phyloP scores from a whole-genome alignment of 768 basidiomycete species.

The Auriculariales sp. region DNA sequence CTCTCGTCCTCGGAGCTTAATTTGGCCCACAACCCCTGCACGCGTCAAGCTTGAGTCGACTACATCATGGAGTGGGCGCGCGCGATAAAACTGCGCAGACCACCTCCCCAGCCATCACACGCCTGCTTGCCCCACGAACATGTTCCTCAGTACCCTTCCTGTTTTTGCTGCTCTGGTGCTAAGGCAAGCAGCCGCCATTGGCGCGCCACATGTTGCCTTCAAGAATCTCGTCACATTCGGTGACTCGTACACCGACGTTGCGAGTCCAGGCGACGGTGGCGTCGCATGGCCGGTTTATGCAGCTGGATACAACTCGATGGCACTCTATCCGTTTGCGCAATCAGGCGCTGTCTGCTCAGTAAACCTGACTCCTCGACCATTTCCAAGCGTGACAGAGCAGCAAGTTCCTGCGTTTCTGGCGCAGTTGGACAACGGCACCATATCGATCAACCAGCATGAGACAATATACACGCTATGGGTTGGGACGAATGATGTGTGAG shows the following conservation, averaged over 20 bases:
- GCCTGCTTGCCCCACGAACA: no score
- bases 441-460: conserved; percentile 24
- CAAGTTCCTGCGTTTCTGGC: conserved; percentile 37
- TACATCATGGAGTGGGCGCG: no score
- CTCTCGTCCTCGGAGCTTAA: no score
- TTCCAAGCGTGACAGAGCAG: conserved; percentile 43
- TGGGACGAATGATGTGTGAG: conserved; percentile 36
- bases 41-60: no score
- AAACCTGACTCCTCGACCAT: conserved; percentile 12
- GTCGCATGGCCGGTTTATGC: conserved; percentile 3
- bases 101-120: no score
- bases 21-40: no score
- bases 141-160: no score
- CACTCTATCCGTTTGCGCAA: conserved; percentile 52
- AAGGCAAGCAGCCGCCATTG: no score
- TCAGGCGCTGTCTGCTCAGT: conserved; percentile 4
- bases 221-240: conserved; percentile 55
- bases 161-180: no score
- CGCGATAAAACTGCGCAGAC: no score
- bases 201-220: no score
- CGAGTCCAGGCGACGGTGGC: conserved; percentile 17
- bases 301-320: conserved; percentile 27
- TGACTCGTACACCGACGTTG: conserved; percentile 48
- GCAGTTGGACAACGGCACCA: conserved; percentile 7
- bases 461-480: conserved; percentile 58